Evolutionary conservation across 2,329 filamentous ascomycete genomes (phyloP).

Genomic region (Dothiorella sarmentorum): DNA sequence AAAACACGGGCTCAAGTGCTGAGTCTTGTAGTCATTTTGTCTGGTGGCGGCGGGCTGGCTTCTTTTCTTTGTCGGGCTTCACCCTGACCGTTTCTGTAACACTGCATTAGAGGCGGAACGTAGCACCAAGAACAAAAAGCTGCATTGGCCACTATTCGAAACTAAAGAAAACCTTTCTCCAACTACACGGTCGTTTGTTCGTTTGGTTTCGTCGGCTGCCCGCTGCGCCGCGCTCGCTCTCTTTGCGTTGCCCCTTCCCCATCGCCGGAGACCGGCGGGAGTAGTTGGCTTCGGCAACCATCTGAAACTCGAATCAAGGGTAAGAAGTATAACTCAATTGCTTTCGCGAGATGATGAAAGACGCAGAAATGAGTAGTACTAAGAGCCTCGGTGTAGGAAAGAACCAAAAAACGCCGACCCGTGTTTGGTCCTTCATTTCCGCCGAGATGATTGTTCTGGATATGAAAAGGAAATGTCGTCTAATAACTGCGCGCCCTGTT

Average conservation of each 20-base stretch:
- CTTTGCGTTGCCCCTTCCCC: neutral
- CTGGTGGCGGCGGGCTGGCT: neutral
- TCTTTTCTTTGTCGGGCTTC: neutral
- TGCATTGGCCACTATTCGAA: neutral
- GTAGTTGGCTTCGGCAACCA: no score
- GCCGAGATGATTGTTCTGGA: no score
- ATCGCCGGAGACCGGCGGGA: neutral
- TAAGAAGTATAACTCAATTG: neutral
- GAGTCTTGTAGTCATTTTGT: conserved; percentile 3
- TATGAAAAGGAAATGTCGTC: no score
- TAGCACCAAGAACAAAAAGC: neutral
- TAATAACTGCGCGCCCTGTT: no score
- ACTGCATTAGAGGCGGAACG: conserved; percentile 6
- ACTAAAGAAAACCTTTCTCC: neutral
- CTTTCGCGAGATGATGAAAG: no score
- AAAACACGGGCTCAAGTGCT: conserved; percentile 13
- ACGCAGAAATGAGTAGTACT: neutral
- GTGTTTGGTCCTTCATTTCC: neutral
- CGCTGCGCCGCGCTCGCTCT: neutral
- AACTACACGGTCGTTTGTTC: neutral
- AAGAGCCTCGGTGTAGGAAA: neutral
- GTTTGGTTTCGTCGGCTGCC: neutral
- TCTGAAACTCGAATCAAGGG: neutral
- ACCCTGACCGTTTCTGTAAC: neutral
- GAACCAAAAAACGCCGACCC: neutral